These are phyloP conservation scores for Solanum chacoense DNA, from an alignment of 305 asterid genomes.

Conservation along the genomic window DNA sequence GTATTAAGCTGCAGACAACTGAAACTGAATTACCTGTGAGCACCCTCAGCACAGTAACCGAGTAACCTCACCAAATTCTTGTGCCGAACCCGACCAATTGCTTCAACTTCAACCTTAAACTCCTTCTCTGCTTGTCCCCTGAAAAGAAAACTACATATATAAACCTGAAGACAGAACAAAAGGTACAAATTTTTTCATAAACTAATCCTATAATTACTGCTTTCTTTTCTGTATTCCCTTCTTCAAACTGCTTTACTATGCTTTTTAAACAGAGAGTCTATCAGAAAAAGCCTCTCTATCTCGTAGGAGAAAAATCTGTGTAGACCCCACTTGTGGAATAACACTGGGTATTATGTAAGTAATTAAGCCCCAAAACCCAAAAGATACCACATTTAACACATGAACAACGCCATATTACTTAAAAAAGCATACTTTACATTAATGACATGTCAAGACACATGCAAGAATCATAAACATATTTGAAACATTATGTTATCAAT, in stretches of 20 bases:
- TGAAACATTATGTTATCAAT: background rate
- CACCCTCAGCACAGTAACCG: constrained; percentile 92
- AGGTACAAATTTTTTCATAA: background rate
- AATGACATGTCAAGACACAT: background rate
- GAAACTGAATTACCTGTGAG: constrained; percentile 43
- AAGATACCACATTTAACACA: background rate
- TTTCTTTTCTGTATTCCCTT: background rate
- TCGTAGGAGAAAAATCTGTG: background rate
- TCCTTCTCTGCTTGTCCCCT: constrained; percentile 97
- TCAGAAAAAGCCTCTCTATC: background rate
- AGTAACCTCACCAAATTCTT: constrained; percentile 89
- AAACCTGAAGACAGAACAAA: background rate
- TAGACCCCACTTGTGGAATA: background rate
- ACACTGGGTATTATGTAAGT: background rate
- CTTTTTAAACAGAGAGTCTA: background rate
- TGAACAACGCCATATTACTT: background rate
- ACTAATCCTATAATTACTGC: background rate
- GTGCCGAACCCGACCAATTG: constrained; percentile 83
- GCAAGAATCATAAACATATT: background rate
- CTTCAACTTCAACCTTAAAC: constrained; percentile 94
- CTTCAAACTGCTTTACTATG: background rate
- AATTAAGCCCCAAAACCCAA: background rate
- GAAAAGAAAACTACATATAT: background rate
- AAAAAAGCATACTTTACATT: background rate
- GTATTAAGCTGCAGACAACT: background rate